These are phyloP conservation scores for Blastobotrys illinoisensis DNA, from an alignment of 1,139 yeast species.

Conservation along the genomic window DNA sequence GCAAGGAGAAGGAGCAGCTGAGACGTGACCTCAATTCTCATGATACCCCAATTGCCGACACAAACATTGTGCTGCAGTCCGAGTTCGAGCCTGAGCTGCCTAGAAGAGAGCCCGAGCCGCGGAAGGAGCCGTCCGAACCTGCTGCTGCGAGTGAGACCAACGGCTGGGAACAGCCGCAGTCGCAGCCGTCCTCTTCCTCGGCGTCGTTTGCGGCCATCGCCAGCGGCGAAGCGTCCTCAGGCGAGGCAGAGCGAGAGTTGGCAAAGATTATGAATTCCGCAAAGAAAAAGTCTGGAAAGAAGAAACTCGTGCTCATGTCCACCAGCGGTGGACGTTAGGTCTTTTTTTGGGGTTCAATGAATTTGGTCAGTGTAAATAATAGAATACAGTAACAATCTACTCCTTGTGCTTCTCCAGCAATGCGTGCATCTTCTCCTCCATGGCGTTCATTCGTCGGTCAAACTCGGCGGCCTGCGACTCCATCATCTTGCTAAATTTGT, in stretches of 20 bases:
- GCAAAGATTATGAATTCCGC: constrained; percentile 21
- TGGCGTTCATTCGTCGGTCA: constrained; percentile 10
- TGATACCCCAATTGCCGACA: not conserved
- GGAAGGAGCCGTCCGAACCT: not conserved
- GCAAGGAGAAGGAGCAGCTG: constrained; percentile 46
- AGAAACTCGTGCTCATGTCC: constrained; percentile 33
- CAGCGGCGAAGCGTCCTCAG: constrained; percentile 14
- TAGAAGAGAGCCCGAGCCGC: not conserved
- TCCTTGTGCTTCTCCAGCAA: constrained; percentile 6
- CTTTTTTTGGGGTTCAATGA: not conserved
- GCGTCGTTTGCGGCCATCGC: constrained; percentile 18
- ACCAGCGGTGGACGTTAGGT: constrained; percentile 12
- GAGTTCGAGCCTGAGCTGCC: not conserved
- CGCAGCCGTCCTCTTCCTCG: not conserved
- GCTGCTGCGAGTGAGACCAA: not conserved
- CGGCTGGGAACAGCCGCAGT: not conserved
- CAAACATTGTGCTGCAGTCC: not conserved
- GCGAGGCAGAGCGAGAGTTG: constrained; percentile 16
- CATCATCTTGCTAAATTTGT: not conserved
- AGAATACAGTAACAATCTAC: not conserved
- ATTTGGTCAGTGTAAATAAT: not conserved
- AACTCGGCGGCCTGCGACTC: constrained; percentile 17
- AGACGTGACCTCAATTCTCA: not conserved
- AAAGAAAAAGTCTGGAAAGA: constrained; percentile 37
- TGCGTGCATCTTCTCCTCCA: constrained; percentile 19